These are phyloP conservation scores for Phialophora tarda DNA, from an alignment of 2,329 filamentous ascomycete genomes.

Conservation along the genomic window DNA sequence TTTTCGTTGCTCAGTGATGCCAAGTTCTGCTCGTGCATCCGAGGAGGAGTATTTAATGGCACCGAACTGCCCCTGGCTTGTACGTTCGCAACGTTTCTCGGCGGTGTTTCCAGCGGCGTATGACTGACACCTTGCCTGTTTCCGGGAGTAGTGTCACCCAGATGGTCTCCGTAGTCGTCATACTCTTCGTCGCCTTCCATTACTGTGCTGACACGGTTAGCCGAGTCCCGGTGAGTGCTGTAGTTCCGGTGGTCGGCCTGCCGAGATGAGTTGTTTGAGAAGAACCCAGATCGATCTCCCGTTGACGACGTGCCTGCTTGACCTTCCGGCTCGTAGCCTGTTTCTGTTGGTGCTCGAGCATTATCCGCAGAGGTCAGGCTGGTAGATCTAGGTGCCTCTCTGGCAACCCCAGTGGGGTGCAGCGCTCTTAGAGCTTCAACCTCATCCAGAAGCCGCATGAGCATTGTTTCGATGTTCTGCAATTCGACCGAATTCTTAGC, in stretches of 20 bases:
- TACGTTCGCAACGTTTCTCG: conserved; percentile 37
- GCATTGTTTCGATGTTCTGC: conserved; percentile 85
- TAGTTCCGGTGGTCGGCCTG: conserved; percentile 49
- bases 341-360: conserved; percentile 69
- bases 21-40: conserved; percentile 46
- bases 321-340: conserved; percentile 84
- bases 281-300: conserved; percentile 72
- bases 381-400: conserved; percentile 43
- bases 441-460: conserved; percentile 88
- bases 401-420: conserved; percentile 50
- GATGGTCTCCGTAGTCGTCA: conserved; percentile 33
- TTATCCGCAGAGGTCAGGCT: conserved; percentile 74
- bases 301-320: conserved; percentile 76
- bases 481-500: conserved; percentile 87
- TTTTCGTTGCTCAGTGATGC: conserved; percentile 73
- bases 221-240: conserved; percentile 63
- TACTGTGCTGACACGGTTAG: conserved; percentile 88
- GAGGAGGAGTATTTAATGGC: conserved; percentile 54
- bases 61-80: conserved; percentile 51
- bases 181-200: conserved; percentile 78
- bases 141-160: conserved; percentile 23
- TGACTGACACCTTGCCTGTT: conserved; percentile 27
- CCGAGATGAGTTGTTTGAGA: conserved; percentile 60
- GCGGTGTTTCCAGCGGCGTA: conserved; percentile 30
- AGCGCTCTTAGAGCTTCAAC: conserved; percentile 78